Conservation (phyloP, 495 filamentous ascomycete genomes). For the Penicillium angulare region DNA sequence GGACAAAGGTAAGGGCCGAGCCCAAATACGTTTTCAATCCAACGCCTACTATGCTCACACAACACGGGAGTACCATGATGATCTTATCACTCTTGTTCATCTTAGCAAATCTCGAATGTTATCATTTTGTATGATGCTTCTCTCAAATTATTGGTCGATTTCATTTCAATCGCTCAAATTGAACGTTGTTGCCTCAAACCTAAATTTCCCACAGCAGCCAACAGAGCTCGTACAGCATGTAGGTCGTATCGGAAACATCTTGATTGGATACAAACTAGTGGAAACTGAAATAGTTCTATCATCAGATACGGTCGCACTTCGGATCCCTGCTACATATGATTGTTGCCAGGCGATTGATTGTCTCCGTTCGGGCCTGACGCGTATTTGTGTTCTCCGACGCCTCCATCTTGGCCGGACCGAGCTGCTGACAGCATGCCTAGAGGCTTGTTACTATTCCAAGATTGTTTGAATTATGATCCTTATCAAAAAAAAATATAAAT, state of each 20-base stretch:
- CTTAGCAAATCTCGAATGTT: background rate
- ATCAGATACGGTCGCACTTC: background rate
- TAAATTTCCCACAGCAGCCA: background rate
- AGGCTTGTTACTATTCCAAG: no score
- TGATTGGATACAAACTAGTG: slow-evolving; percentile 14
- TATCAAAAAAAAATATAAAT: no score
- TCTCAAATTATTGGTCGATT: background rate
- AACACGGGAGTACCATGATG: slow-evolving; percentile 7
- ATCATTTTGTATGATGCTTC: background rate
- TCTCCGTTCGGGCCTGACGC: slow-evolving; percentile 6
- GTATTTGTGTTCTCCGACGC: slow-evolving; percentile 15
- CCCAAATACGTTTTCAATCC: slow-evolving; percentile 10
- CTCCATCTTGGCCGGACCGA: slow-evolving; percentile 2
- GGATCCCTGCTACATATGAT: slow-evolving; percentile 7
- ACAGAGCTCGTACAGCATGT: slow-evolving; percentile 10
- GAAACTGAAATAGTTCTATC: slow-evolving; percentile 8
- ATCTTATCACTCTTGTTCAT: background rate
- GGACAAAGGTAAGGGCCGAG: slow-evolving; percentile 17
- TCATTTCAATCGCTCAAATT: background rate
- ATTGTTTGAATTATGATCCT: no score
- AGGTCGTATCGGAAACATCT: slow-evolving; percentile 8
- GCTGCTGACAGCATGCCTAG: no score
- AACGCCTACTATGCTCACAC: slow-evolving; percentile 3
- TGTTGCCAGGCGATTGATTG: background rate
- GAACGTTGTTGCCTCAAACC: slow-evolving; percentile 1